Percentiles rank a stretch among this genome's conserved stretches.
phyloP scores from a whole-genome alignment of 495 filamentous ascomycete genomes.

The Elasticomyces elasticus region DNA sequence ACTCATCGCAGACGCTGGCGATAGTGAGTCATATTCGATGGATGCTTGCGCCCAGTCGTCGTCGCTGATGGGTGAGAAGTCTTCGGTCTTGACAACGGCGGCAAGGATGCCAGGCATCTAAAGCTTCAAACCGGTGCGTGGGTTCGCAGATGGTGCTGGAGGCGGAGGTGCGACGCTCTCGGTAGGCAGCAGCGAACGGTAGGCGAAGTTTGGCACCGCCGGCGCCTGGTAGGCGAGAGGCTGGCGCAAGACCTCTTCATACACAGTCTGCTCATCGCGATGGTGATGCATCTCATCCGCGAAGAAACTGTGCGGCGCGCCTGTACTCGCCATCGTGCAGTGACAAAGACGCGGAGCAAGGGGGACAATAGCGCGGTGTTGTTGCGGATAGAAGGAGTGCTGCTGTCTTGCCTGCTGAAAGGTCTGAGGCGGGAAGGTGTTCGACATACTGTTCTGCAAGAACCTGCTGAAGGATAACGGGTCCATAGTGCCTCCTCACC shows the following conservation, averaged over 20 bases:
- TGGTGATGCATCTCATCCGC: constrained; percentile 1
- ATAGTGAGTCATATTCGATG: constrained; percentile 5
- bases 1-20: neutral
- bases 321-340: neutral
- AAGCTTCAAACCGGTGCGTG: neutral
- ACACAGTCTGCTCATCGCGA: neutral
- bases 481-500: neutral
- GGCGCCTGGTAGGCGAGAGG: neutral
- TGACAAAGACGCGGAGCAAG: neutral
- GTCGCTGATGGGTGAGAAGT: constrained; percentile 3
- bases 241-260: neutral
- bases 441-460: neutral
- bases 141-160: neutral
- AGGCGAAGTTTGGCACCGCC: neutral
- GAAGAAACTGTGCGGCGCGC: constrained; percentile 1
- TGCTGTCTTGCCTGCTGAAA: neutral
- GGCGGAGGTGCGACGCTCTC: neutral
- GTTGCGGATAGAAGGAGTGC: neutral
- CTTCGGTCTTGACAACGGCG: neutral
- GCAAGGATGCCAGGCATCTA: neutral
- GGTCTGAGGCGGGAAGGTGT: constrained; percentile 1
- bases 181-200: neutral
- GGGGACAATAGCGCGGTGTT: neutral
- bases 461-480: neutral
- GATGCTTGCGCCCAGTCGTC: constrained; percentile 5